Percentiles rank a stretch among this genome's conserved stretches.
phyloP scores from a whole-genome alignment of 164 flowering plant species.

The Aristolochia californica region DNA sequence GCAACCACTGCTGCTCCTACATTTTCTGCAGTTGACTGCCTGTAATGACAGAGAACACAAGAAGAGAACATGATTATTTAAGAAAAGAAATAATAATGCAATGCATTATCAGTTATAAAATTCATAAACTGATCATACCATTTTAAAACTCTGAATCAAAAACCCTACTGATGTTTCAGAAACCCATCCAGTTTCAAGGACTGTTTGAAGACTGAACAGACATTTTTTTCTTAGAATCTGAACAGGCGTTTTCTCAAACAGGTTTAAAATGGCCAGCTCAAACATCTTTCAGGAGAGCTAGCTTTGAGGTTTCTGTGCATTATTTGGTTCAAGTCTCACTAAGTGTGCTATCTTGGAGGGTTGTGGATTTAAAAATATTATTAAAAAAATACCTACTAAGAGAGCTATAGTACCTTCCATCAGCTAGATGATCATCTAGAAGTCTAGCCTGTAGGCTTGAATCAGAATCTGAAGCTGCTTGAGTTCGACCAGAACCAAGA shows the following conservation, averaged over 20 bases:
- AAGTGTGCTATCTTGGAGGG: background rate
- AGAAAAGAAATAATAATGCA: no score
- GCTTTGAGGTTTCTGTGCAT: background rate
- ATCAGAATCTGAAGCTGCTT: constrained; percentile 37
- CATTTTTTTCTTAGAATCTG: no score
- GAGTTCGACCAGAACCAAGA: constrained; percentile 37
- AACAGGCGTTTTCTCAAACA: background rate
- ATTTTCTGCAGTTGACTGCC: no score
- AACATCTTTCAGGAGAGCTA: background rate
- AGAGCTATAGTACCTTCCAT: constrained; percentile 3
- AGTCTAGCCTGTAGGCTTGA: constrained; percentile 69
- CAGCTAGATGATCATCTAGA: constrained; percentile 38
- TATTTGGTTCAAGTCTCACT: background rate
- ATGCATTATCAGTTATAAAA: no score
- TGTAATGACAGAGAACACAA: no score
- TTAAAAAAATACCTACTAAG: no score
- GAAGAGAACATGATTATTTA: no score
- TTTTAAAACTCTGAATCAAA: no score
- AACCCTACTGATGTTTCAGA: no score
- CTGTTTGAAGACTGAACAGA: no score
- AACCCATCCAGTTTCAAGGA: no score
- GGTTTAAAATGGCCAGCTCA: background rate
- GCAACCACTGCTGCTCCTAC: constrained; percentile 1
- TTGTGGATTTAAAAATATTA: background rate
- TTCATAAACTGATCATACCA: no score